Base-by-base conservation (phyloP, 2,329 filamentous ascomycete species). In the Claviceps spartinae region DNA sequence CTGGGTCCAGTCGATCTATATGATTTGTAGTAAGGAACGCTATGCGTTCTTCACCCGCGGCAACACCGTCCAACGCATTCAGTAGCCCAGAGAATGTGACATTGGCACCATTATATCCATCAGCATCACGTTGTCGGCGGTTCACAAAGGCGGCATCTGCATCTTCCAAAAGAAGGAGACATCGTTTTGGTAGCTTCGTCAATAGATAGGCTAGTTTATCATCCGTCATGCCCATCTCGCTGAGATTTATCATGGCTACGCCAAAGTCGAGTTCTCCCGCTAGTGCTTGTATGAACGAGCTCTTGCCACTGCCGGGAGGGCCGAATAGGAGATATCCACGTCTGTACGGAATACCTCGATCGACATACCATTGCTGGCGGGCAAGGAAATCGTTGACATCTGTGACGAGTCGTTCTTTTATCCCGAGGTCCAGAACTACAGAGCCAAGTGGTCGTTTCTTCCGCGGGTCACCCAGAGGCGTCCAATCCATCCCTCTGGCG, bases 11-110 rank as follows among this genome's bases (percentile, higher is more conserved):
- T 42, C 88, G 79, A 58, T 96, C 89, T 40, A 95, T 82, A 62
- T 96, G 88, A 62, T 98, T 98, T 20, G 91, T 95, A 2, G 93
- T 98, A 56, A 95, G 74, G 67, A 98, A 95, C 1, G 94, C 82
- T 56, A 98, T 86, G 50, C 93, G 81, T 71, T 97, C 91, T 65
- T 97, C 93, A 13, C 89, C 88, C 49, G 90, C 94, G 6, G 89
- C 89, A n/a, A 97, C 82, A 1, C 93, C 93, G 57, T 98, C 93
- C 14, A 91, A 68, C 0, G 86, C 85, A 61, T 90, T 90, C 40
- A 97, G 72, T 20, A 97, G 72, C 0, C 91, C 91, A 0, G 91
- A 97, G 62, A 96, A 97, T 0, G 93, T 98, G 24, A 96, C 90
- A 18, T 86, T 93, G 2, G 87, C 84, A 26, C 90, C 90, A 41